Conservation (phyloP, 129 eudicot genomes). For the Flaveria bidentis region DNA sequence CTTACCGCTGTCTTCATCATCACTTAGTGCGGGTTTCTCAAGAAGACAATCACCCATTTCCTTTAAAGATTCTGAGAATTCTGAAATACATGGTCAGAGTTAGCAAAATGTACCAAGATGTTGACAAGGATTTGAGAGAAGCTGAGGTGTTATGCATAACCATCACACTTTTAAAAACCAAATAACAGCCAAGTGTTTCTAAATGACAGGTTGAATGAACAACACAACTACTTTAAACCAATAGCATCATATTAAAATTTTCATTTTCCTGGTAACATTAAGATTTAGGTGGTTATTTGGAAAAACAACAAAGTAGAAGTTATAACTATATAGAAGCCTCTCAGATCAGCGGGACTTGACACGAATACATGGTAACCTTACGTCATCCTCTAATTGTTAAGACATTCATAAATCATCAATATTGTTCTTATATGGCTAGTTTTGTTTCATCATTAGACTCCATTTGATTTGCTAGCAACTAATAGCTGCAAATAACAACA, state of each 20-base stretch:
- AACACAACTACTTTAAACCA: neutral
- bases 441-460: neutral
- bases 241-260: neutral
- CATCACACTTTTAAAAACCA: slow-evolving; percentile 7
- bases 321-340: neutral
- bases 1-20: slow-evolving; percentile 91
- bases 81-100: slow-evolving; percentile 46
- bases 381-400: neutral
- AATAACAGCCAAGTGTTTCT: neutral
- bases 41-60: slow-evolving; percentile 97
- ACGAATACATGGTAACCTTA: neutral
- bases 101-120: slow-evolving; percentile 23
- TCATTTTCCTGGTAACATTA: neutral
- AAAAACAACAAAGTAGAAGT: neutral
- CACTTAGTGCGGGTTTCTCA: slow-evolving; percentile 74
- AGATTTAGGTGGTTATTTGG: neutral
- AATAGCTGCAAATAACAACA: neutral
- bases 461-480: neutral
- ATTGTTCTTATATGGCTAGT: neutral
- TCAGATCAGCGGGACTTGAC: neutral
- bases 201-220: neutral
- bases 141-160: slow-evolving; percentile 14
- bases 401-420: neutral
- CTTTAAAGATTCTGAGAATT: slow-evolving; percentile 82
- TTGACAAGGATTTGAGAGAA: slow-evolving; percentile 2